Conservation (phyloP, 1,284 basidiomycete genomes). For the Moniliophthora roreri region DNA sequence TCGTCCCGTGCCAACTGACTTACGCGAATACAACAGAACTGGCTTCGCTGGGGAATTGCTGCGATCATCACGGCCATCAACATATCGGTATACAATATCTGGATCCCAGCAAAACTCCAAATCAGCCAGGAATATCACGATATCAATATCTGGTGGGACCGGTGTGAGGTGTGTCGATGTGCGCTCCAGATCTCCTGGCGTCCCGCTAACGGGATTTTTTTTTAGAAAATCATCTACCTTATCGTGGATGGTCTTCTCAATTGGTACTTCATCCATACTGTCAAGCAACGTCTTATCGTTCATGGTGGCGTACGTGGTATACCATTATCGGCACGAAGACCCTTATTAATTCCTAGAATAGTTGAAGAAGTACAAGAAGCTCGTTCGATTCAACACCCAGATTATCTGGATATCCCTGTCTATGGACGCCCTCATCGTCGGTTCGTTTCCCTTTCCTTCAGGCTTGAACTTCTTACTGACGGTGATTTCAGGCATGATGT, state of each 20-base stretch:
- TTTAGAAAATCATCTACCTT: constrained; percentile 5
- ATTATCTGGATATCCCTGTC: too few relatives aligned
- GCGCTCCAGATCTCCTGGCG: neutral
- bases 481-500: constrained; percentile 4
- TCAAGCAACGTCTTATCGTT: constrained; percentile 3
- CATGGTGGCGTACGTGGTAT: constrained; percentile 3
- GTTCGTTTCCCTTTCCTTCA: too few relatives aligned
- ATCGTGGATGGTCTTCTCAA: constrained; percentile 4
- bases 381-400: too few relatives aligned
- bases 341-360: neutral
- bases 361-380: too few relatives aligned
- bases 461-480: too few relatives aligned
- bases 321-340: neutral
- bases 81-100: constrained; percentile 7
- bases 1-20: neutral
- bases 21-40: neutral
- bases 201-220: neutral
- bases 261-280: constrained; percentile 8
- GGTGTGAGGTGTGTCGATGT: constrained; percentile 2
- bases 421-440: too few relatives aligned
- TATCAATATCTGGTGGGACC: constrained; percentile 9
- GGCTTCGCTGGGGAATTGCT: constrained; percentile 2
- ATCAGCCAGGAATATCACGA: constrained; percentile 6
- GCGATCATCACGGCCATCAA: constrained; percentile 5
- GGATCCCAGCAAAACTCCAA: constrained; percentile 8